Base-by-base conservation (phyloP, 495 filamentous ascomycete species). In the Chaetomium tenue region DNA sequence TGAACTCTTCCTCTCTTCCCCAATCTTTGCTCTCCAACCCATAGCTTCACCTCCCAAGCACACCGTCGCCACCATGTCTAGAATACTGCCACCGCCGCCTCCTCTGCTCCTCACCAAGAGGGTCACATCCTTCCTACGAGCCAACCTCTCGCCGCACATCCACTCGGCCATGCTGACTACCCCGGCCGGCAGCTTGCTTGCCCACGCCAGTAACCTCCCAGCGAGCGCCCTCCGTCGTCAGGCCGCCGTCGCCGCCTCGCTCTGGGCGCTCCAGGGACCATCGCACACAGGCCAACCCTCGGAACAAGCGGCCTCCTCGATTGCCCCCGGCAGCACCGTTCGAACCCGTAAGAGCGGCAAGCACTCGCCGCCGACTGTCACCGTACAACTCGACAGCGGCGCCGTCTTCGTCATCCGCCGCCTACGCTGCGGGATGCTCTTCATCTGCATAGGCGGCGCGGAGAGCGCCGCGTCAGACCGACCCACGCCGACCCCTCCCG, bases 361-460 rank as follows among this genome's bases (percentile, higher is more conserved):
- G 48, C 39, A 54, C 59, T 12, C 59, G 30, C 40, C 50, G 50
- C 67, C 66, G 2, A 60, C 67, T 20, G 76, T 85, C 15, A 82
- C 80, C 1, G 76, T 84, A 18, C 82, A 84, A 68, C 75, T 84
- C 39, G 73, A 72, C 66, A 71, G 55, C 56, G 73, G 73, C 46
- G 55, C 76, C 22, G 74, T 82, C 11, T 77, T 85, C 60, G 71
- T 81, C 39, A 80, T 85, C 47, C 72, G 82, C 3, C 70, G 70
- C 0, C 72, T 85, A 55, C 65, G 67, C 6, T 82, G 81, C 72
- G 81, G 80, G 16, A 74, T 85, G 63, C 66, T 85, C 44, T 83
- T 84, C 64, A 76, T 85, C 53, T 82, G 79, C 66, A 74, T 83
- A 53, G 81, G 82, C n/a, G 78, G 79, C n/a, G 53, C 60, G 18